Base-by-base conservation (phyloP, 345 rosid genomes). In the Durio zibethinus region DNA sequence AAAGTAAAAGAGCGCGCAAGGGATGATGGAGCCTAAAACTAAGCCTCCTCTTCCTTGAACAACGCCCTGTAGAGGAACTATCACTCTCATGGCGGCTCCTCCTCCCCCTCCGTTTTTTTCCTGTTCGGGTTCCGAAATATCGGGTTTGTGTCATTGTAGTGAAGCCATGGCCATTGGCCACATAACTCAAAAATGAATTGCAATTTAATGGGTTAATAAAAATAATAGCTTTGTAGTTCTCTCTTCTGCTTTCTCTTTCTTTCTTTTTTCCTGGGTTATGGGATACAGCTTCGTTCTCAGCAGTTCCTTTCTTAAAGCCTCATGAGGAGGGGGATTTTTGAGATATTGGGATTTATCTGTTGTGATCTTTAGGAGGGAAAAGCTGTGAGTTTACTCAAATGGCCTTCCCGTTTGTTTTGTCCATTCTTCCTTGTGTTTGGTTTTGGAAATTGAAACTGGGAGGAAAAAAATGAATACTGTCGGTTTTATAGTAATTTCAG, bases 31-130 rank as follows among this genome's bases (percentile, higher is more conserved):
- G 75, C 99, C 99, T 47, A 95, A 74, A 69, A 95, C 85, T n/a
- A 95, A 83, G 4, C 98, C 99, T 12, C 98, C 98, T 35, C 99
- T 83, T 15, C 97, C 98, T 70, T 95, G 99, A 65, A 93, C 98
- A 25, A 95, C 85, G 2, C 98, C 99, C 76, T 95, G 99, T 70
- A 95, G 82, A 2, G 99, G 99, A 54, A 95, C 97, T 35, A 95
- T 93, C 35, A 95, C 86, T 78, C 98, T 90, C 99, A 95, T 95
- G 85, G 87, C 98, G 36, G 96, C 88, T 47, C 93, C 84, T 31
- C 90, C 86, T 29, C 89, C 85, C 20, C 85, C 72, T 9, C 61
- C 31, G 40, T 66, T n/a, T 21, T 54, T 83, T 42, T 81, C 81
- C 27, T 84, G 78, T n/a, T 87, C 86, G 63, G 83, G 74, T 72